Evolutionary conservation across 306 rosid species (phyloP).

Genomic region (Corylus heterophylla): DNA sequence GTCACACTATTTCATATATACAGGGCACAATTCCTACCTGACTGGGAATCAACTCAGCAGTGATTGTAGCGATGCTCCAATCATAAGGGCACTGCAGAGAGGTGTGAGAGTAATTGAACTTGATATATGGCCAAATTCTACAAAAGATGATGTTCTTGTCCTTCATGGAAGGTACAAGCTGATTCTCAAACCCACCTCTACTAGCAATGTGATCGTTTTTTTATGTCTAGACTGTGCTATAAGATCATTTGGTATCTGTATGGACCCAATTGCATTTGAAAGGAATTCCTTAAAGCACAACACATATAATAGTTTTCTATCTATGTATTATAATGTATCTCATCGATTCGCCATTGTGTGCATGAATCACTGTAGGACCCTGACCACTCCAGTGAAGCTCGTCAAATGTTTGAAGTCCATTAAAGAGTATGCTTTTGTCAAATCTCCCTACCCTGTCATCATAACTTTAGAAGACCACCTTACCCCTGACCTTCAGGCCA

Average conservation of each 20-base stretch:
- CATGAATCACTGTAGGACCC: conserved; percentile 58
- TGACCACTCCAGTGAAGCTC: conserved; percentile 83
- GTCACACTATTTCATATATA: conserved; percentile 93
- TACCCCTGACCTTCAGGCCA: conserved; percentile 72
- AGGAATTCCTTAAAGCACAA: not conserved
- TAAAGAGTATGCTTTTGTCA: conserved; percentile 76
- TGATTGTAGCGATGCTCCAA: conserved; percentile 80
- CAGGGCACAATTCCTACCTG: conserved; percentile 96
- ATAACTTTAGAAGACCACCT: conserved; percentile 94
- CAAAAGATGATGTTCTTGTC: conserved; percentile 65
- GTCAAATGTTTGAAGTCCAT: conserved; percentile 80
- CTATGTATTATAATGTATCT: not conserved
- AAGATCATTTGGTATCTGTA: not conserved
- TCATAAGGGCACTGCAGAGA: conserved; percentile 62
- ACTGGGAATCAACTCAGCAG: conserved; percentile 98
- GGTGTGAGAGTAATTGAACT: conserved; percentile 87
- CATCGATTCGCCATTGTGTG: not conserved
- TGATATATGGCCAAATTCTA: conserved; percentile 89
- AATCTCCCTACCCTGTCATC: conserved; percentile 76
- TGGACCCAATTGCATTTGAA: not conserved
- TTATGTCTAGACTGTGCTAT: not conserved
- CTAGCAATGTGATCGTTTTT: conserved; percentile 13
- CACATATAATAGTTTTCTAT: not conserved
- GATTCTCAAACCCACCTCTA: conserved; percentile 23
- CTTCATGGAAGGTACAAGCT: conserved; percentile 82